These are phyloP conservation scores for Thuja plicata DNA, from an alignment of 83 land plant species.

Conservation along the genomic window DNA sequence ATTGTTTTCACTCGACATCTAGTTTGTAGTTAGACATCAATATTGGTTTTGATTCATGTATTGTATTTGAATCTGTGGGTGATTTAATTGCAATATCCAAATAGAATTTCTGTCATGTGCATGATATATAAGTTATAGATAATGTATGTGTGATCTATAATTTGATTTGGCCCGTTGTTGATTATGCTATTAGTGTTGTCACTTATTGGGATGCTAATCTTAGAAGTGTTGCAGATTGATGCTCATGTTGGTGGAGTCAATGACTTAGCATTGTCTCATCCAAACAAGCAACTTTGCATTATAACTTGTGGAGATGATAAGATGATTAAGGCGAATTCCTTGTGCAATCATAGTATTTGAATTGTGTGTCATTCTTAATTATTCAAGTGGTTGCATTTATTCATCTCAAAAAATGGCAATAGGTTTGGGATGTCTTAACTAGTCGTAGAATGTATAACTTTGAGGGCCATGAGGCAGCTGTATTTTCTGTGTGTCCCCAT, in stretches of 20 bases:
- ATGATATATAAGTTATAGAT: no score
- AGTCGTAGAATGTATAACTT: constrained; percentile 54
- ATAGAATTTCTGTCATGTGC: neutral
- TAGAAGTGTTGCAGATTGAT: constrained; percentile 62
- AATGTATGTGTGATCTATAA: neutral
- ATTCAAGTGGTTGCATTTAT: neutral
- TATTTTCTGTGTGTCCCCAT: constrained; percentile 75
- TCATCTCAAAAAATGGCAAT: neutral
- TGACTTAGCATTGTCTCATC: constrained; percentile 67
- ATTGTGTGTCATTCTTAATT: neutral
- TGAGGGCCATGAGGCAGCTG: constrained; percentile 82
- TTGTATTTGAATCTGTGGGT: neutral
- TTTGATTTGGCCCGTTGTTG: neutral
- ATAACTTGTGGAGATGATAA: constrained; percentile 77
- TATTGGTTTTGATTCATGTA: no score
- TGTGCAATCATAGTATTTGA: neutral
- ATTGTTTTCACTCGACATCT: neutral
- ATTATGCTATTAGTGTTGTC: neutral
- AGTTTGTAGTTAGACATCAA: neutral
- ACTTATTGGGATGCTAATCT: neutral
- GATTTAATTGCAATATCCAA: neutral
- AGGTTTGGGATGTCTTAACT: constrained; percentile 73
- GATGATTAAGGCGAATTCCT: constrained; percentile 43
- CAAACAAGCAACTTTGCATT: constrained; percentile 60
- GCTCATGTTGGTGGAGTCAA: constrained; percentile 74